Conservation (phyloP, 148 eudicot genomes). For the Amaranthus cruentus region DNA sequence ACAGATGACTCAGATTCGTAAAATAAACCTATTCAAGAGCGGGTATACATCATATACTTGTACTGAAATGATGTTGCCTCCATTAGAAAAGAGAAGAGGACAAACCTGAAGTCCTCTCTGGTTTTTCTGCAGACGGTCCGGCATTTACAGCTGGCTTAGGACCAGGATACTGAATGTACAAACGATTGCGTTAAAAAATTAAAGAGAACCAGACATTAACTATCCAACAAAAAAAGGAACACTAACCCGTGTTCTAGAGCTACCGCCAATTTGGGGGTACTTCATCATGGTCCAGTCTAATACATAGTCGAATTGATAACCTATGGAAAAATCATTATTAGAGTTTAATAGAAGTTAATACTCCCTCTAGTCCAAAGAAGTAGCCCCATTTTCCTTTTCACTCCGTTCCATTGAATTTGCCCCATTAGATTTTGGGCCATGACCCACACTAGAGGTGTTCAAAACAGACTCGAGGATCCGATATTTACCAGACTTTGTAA, state of each 20-base stretch:
- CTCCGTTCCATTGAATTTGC: too few species aligned
- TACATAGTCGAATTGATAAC: slow-evolving; percentile 84
- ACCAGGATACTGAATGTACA: slow-evolving; percentile 44
- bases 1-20: not conserved
- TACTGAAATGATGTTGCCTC: not conserved
- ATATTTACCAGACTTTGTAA: too few species aligned
- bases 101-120: slow-evolving; percentile 82
- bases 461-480: too few species aligned
- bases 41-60: not conserved
- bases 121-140: slow-evolving; percentile 81
- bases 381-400: too few species aligned
- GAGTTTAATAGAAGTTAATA: not conserved
- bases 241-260: slow-evolving; percentile 68
- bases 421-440: too few species aligned
- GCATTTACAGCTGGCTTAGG: slow-evolving; percentile 55
- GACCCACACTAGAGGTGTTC: too few species aligned
- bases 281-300: slow-evolving; percentile 96
- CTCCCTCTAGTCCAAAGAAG: too few species aligned
- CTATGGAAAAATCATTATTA: slow-evolving; percentile 32
- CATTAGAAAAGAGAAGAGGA: not conserved
- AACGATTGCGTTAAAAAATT: slow-evolving; percentile 12
- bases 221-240: slow-evolving; percentile 21
- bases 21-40: not conserved
- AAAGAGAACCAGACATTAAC: slow-evolving; percentile 20
- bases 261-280: slow-evolving; percentile 82